Evolutionary conservation across 1,284 basidiomycete species (phyloP), one percentile per base, ranked within the genome.

Genomic region (Rhodotorula sp.): DNA sequence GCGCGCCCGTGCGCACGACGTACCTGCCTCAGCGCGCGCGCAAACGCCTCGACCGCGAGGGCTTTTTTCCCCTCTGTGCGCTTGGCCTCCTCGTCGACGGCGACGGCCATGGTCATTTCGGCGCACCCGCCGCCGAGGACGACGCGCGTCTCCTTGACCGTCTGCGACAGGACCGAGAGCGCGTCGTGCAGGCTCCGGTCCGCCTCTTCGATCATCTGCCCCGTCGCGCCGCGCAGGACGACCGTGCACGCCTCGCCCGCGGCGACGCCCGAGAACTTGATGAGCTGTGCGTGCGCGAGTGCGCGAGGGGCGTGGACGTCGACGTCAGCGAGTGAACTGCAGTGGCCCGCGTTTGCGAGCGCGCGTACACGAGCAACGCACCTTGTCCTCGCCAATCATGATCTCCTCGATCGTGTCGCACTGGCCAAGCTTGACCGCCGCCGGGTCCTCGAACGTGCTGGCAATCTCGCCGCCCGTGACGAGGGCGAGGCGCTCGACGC

Each of bases 381-480:
- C 94, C 88, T 94, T 95, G 84, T 99, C 96, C 84, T 99, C 97
- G 53, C 97, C 97, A 77, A 99, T 98, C 87, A 99, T 98, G 77
- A 99, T 90, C 84, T 99, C 97, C 83, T 99, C 95, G 73, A 99
- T 98, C 72, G 92, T 81, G 74, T 97, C 95, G 81, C 96, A 99
- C 62, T 87, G 86, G 41, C 97, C 97, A 21, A 99, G 88, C 82
- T 93, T 93, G 73, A 99, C 94, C 60, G 92, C 87, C 79, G 97
- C 93, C 0, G 97, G 93, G 45, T 90, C 86, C 69, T 97, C 96
- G 79, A 99, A 99, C 0, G 96, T 98, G 77, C 90, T 92, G 0
- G 93, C 91, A 76, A 99, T 98, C 84, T 99, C 97, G 60, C 97
- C 97, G 23, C 97, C 97, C 19, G 96, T 98, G 34, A 99, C 97